phyloP scores from a whole-genome alignment of 352 stramenopile species.

The Phytophthora pini region DNA sequence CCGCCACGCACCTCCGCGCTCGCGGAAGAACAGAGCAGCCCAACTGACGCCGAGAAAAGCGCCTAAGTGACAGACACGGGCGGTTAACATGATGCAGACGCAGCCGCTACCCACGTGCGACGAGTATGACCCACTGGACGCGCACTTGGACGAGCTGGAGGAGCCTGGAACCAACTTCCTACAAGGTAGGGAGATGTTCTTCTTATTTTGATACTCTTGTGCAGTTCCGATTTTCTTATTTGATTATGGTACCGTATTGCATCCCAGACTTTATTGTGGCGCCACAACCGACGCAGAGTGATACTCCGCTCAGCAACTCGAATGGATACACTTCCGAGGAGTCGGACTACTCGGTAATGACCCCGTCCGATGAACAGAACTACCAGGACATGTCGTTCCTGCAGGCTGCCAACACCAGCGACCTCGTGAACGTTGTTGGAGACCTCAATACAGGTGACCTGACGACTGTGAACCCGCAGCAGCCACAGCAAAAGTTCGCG shows the following conservation, averaged over 20 bases:
- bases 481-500: conserved; percentile 53
- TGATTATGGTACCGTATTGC: conserved; percentile 4
- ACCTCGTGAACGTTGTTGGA: conserved; percentile 69
- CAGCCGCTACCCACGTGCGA: conserved; percentile 56
- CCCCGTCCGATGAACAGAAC: conserved; percentile 74
- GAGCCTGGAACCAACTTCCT: conserved; percentile 71
- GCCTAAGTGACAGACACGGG: conserved; percentile 3
- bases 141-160: conserved; percentile 76
- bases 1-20: neutral
- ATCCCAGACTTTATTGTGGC: conserved; percentile 54
- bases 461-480: conserved; percentile 43
- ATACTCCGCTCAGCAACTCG: conserved; percentile 65
- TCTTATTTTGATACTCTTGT: conserved; percentile 10
- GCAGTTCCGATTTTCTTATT: conserved; percentile 14
- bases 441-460: conserved; percentile 58
- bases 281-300: conserved; percentile 32
- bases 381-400: conserved; percentile 82
- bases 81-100: conserved; percentile 53
- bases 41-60: conserved; percentile 2
- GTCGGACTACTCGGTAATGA: conserved; percentile 79
- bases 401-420: conserved; percentile 57
- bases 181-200: conserved; percentile 42
- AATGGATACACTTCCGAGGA: conserved; percentile 89
- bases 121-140: conserved; percentile 77
- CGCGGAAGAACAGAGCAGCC: conserved; percentile 8